These are phyloP conservation scores for Linderina pennispora DNA, from an alignment of 192 early-diverging fungal genomes.

Conservation along the genomic window DNA sequence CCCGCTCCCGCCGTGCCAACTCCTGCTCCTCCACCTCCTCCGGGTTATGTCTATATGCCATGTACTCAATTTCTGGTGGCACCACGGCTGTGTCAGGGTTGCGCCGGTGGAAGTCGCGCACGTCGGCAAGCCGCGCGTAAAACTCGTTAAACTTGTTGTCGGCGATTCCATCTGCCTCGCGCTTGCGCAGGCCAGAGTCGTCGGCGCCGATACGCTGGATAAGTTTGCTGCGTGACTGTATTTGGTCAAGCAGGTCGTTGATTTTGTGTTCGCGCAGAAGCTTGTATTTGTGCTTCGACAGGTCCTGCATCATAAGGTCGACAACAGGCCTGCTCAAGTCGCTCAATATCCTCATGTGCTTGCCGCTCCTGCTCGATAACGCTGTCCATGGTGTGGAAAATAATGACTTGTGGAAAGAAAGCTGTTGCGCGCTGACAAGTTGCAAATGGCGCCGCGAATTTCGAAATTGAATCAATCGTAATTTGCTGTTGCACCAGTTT, in stretches of 20 bases:
- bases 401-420: no score
- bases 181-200: slow-evolving; percentile 58
- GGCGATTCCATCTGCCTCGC: slow-evolving; percentile 66
- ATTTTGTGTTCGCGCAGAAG: slow-evolving; percentile 80
- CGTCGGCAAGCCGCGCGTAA: slow-evolving; percentile 71
- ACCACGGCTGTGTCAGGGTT: slow-evolving; percentile 71
- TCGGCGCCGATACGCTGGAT: slow-evolving; percentile 66
- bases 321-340: slow-evolving; percentile 85
- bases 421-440: no score
- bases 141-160: slow-evolving; percentile 77
- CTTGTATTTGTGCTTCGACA: slow-evolving; percentile 77
- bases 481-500: no score
- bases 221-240: slow-evolving; percentile 57
- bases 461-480: no score
- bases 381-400: slow-evolving; percentile 49
- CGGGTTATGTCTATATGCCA: slow-evolving; percentile 43
- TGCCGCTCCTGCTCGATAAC: slow-evolving; percentile 68
- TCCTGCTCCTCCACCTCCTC: slow-evolving; percentile 47
- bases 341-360: slow-evolving; percentile 88
- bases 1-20: slow-evolving; percentile 19
- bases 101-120: slow-evolving; percentile 75
- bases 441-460: no score
- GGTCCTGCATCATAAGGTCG: slow-evolving; percentile 66
- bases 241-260: slow-evolving; percentile 59
- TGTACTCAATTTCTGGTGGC: slow-evolving; percentile 75